Evolutionary conservation across 306 rosid species (phyloP).

Genomic region (Quercus variabilis): DNA sequence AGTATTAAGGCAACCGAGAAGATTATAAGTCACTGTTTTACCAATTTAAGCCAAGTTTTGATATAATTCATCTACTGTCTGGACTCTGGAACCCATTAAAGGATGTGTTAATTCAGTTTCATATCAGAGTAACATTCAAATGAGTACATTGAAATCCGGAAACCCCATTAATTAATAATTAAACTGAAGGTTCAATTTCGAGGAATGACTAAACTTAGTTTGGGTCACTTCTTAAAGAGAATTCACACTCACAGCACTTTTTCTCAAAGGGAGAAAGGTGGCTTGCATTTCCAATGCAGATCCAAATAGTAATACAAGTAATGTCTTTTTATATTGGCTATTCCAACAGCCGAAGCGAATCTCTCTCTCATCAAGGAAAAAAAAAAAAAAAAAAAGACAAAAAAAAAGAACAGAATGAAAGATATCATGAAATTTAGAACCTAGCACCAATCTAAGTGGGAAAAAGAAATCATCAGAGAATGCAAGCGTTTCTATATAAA

Average conservation of each 20-base stretch:
- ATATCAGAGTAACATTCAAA: neutral
- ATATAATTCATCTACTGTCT: neutral
- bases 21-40: neutral
- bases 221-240: neutral
- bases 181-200: neutral
- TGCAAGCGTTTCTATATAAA: neutral
- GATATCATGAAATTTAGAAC: neutral
- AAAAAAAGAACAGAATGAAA: neutral
- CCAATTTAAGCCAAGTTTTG: neutral
- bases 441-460: neutral
- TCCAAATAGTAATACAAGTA: slow-evolving; percentile 20
- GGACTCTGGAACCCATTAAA: neutral
- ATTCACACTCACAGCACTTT: neutral
- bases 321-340: slow-evolving; percentile 25
- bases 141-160: neutral
- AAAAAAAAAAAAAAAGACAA: neutral
- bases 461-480: neutral
- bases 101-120: neutral
- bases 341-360: slow-evolving; percentile 29
- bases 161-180: neutral
- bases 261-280: slow-evolving; percentile 41
- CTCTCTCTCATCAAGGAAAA: slow-evolving; percentile 15
- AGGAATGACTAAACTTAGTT: neutral
- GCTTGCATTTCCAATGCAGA: slow-evolving; percentile 72
- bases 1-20: neutral